Base-by-base conservation (phyloP, 805 yeast species). In the Wickerhamomyces alni region DNA sequence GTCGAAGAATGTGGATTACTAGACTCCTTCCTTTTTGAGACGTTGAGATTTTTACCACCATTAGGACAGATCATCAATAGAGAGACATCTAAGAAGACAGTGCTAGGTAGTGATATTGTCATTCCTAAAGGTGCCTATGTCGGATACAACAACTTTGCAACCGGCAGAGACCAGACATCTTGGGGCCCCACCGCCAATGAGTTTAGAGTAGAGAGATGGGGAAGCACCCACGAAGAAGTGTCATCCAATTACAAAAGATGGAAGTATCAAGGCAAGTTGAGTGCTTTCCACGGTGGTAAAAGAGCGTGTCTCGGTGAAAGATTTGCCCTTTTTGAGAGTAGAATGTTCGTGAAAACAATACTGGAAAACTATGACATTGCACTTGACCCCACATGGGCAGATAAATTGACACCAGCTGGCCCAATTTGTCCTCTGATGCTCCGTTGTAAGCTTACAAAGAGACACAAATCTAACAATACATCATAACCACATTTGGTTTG, bases 281-380 rank as follows among this genome's bases (percentile, higher is more conserved):
- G 77, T 4, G 69, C 80, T 0, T 77, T 77, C 44, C 82, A 77
- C 52, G 83, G 83, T 7, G 69, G 82, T 9, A 71, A 63, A 45
- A 57, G 83, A 33, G 80, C 81, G 0, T 77, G 83, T 52, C 53
- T 77, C 16, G 83, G 83, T 5, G 82, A 77, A 47, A 71, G 72
- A 46, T 66, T 74, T 52, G 82, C 81, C 1, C 54, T 77, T 8
- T 54, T 57, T 30, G 75, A 75, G 47, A 55, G 67, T 21, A 67
- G 69, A 43, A 52, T 65, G 11, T 61, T 70, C 9, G 36, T 75
- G 5, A 51, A 56, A 7, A 60, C 58, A 30, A 47, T 75, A 11
- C 39, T 76, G 12, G 52, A 44, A 21, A 48, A 55, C 2, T 77
- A 61, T 44, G 53, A 59, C 17, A 41, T 76, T 35, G 21, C 40